Conservation (phyloP, 345 rosid genomes). For the Lepidium sativum region DNA sequence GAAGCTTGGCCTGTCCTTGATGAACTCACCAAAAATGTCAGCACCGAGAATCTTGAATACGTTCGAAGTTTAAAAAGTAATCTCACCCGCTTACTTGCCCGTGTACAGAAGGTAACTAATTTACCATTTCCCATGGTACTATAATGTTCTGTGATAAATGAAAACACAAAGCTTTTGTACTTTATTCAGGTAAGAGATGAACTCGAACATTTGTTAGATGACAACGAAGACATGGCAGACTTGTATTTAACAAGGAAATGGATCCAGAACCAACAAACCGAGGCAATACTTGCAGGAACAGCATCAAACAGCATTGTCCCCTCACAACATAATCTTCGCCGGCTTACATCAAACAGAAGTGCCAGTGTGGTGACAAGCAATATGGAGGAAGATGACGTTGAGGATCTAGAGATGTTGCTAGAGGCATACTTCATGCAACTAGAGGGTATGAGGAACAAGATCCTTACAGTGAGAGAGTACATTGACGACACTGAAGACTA, state of each 20-base stretch:
- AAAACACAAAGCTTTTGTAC: background rate
- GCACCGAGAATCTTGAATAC: conserved; percentile 87
- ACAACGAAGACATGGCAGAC: conserved; percentile 83
- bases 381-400: conserved; percentile 56
- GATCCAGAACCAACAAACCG: conserved; percentile 69
- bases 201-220: conserved; percentile 77
- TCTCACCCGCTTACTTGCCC: conserved; percentile 82
- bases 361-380: conserved; percentile 54
- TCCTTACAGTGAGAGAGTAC: conserved; percentile 87
- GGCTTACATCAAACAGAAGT: conserved; percentile 49
- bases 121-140: background rate
- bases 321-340: conserved; percentile 31
- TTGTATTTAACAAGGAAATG: conserved; percentile 74
- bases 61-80: conserved; percentile 86
- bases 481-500: conserved; percentile 95
- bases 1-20: conserved; percentile 87
- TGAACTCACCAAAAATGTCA: conserved; percentile 81
- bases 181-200: conserved; percentile 75
- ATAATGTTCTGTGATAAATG: background rate
- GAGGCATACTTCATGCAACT: conserved; percentile 96
- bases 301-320: conserved; percentile 34
- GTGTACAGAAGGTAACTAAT: conserved; percentile 68
- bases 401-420: conserved; percentile 87
- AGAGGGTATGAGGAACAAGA: conserved; percentile 89
- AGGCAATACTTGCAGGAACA: conserved; percentile 39